These are phyloP conservation scores for Delphinella strobiligena DNA, from an alignment of 2,329 filamentous ascomycete species.

Conservation along the genomic window DNA sequence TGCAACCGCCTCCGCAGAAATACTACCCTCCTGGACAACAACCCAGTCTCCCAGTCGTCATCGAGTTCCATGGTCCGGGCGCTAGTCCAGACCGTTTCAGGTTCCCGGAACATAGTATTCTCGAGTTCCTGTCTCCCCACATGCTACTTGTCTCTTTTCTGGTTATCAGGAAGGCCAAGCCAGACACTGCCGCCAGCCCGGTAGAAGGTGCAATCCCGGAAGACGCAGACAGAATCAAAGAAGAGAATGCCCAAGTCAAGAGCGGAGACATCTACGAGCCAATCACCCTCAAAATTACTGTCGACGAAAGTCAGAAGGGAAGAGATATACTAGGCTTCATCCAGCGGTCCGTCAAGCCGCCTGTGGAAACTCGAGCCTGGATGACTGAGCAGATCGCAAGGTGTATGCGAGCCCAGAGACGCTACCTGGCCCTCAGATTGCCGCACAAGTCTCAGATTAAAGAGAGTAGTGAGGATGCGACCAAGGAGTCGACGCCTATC, in stretches of 20 bases:
- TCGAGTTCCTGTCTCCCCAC: conserved; percentile 47
- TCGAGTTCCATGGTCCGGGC: conserved; percentile 47
- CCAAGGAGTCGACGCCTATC: not conserved
- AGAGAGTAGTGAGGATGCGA: not conserved
- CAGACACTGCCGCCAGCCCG: no score
- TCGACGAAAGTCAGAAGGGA: conserved; percentile 1
- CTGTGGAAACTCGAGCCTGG: conserved; percentile 39
- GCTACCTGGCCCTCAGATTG: conserved; percentile 43
- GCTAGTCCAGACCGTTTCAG: conserved; percentile 63
- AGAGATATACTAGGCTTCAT: conserved; percentile 43
- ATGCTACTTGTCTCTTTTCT: conserved; percentile 65
- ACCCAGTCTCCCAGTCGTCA: conserved; percentile 52
- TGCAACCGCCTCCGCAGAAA: conserved; percentile 38
- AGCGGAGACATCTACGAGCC: conserved; percentile 59
- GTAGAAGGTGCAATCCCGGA: not conserved
- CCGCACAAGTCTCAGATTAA: conserved; percentile 23
- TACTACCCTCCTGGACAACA: conserved; percentile 33
- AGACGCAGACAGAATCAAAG: no score
- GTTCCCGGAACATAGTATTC: conserved; percentile 66
- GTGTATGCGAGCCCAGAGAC: conserved; percentile 42
- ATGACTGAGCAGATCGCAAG: conserved; percentile 48
- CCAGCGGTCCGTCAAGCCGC: conserved; percentile 42
- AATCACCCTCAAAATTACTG: conserved; percentile 43
- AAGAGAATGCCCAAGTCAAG: not conserved
- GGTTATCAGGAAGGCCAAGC: conserved; percentile 52